Evolutionary conservation across 352 stramenopile genomes (phyloP).

Genomic region (Phytopythium chamaehyphon): DNA sequence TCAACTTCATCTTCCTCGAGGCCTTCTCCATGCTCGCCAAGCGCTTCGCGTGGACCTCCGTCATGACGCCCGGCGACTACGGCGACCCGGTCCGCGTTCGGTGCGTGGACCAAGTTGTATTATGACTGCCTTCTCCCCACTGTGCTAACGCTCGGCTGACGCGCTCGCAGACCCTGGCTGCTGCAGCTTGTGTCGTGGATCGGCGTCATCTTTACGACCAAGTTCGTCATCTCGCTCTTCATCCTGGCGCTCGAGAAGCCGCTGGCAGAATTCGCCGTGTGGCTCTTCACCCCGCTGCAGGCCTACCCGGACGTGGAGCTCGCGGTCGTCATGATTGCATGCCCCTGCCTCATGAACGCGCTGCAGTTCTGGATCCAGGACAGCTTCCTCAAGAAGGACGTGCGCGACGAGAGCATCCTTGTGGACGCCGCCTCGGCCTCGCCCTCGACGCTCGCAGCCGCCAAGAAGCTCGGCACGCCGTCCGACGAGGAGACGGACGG

Average conservation of each 20-base stretch:
- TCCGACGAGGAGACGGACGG: conserved; percentile 26
- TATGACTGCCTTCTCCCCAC: background rate
- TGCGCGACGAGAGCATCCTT: conserved; percentile 52
- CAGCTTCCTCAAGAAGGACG: conserved; percentile 88
- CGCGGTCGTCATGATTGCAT: conserved; percentile 85
- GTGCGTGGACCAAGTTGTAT: too few relatives aligned
- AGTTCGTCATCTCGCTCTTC: conserved; percentile 71
- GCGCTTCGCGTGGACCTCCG: conserved; percentile 50
- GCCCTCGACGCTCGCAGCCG: conserved; percentile 11
- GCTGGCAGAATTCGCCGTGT: conserved; percentile 46
- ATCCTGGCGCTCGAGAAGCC: conserved; percentile 71
- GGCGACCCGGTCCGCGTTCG: conserved; percentile 54
- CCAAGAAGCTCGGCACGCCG: conserved; percentile 29
- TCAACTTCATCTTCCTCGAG: conserved; percentile 82
- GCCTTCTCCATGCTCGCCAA: conserved; percentile 44
- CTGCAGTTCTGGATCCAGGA: conserved; percentile 89
- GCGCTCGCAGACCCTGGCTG: conserved; percentile 58
- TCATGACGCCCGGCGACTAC: conserved; percentile 76
- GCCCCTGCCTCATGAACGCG: conserved; percentile 86
- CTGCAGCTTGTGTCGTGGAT: conserved; percentile 79
- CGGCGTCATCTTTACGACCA: conserved; percentile 72
- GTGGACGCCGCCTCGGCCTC: conserved; percentile 30
- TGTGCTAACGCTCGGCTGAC: too few relatives aligned
- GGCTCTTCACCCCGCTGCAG: conserved; percentile 68
- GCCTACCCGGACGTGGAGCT: conserved; percentile 71